Base-by-base conservation (phyloP, 192 early-diverging fungal species). In the Thamnidium elegans region DNA sequence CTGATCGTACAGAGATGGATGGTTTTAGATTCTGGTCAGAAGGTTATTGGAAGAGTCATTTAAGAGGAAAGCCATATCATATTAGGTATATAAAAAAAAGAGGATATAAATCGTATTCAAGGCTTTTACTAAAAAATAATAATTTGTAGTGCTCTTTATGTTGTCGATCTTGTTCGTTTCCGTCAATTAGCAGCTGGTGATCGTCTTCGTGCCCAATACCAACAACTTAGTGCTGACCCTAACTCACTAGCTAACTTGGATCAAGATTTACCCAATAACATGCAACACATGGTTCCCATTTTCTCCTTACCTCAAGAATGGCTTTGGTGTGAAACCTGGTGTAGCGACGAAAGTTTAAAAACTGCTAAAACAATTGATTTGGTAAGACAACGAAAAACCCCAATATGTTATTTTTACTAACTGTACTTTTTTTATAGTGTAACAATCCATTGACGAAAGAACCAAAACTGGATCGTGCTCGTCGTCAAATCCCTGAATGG, bases 241-340 rank as follows among this genome's bases (percentile, higher is more conserved):
- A 79, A 86, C 43, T 93, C 91, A 20, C 78, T 99, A 47, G 89
- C 97, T 0, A 99, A 99, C 69, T 79, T 99, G 44, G 97, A 99
- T 72, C 97, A 99, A 72, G 97, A 99, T 83, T 74, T 99, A 65
- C 97, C 95, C 7, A 99, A 99, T 77, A 94, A 96, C 58, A 94
- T 97, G 92, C 87, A 92, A 62, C 88, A 92, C 66, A 69, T 88
- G 20, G 90, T 98, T 21, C 94, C 94, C 2, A 96, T 98, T 44
- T 87, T 87, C 62, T 94, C 93, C 3, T 72, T 98, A 71, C 94
- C 94, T 2, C 94, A 97, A 70, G 94, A 96, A 56, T 98, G 96
- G 96, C 79, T 99, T 51, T 99, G 97, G 97, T 99, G 97, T 69
- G 94, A 97, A 76, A 99, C 97, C 7, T 99, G 97, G 97, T 99